A percentile compares a stretch with the other conserved stretches of the same genome.
phyloP scores from a whole-genome alignment of 371 early-diverging fungal species.

The Rhizomucor pusillus region DNA sequence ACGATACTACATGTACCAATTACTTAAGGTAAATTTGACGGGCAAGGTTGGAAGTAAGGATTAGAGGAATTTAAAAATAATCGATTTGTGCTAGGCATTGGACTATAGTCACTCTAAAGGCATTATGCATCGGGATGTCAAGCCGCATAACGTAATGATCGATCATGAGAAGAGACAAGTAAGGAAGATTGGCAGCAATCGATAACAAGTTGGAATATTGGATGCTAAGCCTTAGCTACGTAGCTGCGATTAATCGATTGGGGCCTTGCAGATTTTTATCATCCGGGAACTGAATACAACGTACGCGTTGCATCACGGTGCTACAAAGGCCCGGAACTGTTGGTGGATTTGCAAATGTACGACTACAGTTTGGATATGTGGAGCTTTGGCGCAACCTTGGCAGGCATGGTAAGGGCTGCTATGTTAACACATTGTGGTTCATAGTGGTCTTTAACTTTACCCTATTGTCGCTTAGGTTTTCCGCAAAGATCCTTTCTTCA shows the following conservation, averaged over 20 bases:
- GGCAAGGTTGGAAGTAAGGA: conserved; percentile 1
- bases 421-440: no score
- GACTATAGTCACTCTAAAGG: conserved; percentile 98
- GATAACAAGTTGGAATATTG: no score
- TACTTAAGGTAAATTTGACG: conserved; percentile 74
- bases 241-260: conserved; percentile 98
- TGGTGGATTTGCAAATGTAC: conserved; percentile 97
- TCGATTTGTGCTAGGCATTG: conserved; percentile 65
- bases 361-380: conserved; percentile 99
- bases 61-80: background rate
- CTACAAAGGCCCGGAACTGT: conserved; percentile 99
- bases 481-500: conserved; percentile 99
- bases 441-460: background rate
- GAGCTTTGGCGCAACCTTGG: conserved; percentile 99
- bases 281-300: conserved; percentile 96
- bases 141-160: conserved; percentile 99
- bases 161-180: conserved; percentile 92
- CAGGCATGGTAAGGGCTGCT: conserved; percentile 76
- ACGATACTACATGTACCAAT: conserved; percentile 94
- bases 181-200: conserved; percentile 37
- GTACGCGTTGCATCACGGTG: conserved; percentile 98
- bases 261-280: conserved; percentile 99
- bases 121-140: conserved; percentile 99
- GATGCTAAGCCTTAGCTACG: no score
- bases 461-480: conserved; percentile 69